These are phyloP conservation scores for Aquilaria agallochum DNA, from an alignment of 441 rosid species.

Conservation along the genomic window DNA sequence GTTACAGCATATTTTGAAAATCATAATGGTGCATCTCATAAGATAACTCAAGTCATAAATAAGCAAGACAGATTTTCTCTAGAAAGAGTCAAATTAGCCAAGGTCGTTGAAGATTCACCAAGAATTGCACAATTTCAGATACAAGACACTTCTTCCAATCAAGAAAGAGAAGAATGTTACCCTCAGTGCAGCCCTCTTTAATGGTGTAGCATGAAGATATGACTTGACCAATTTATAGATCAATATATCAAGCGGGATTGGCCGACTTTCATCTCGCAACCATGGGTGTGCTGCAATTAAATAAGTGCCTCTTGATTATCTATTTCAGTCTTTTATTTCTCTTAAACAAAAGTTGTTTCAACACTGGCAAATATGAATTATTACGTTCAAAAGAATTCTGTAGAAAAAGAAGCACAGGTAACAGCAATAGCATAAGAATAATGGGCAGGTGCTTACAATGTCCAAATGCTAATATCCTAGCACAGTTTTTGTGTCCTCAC, in stretches of 20 bases:
- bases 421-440: too few species aligned
- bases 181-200: constrained; percentile 81
- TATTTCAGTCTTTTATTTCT: background rate
- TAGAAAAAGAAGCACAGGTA: too few species aligned
- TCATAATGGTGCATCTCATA: too few species aligned
- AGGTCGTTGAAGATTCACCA: background rate
- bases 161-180: constrained; percentile 25
- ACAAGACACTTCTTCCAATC: background rate
- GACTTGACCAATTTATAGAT: constrained; percentile 76
- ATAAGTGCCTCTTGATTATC: background rate
- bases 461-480: too few species aligned
- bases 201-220: constrained; percentile 74
- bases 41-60: too few species aligned
- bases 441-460: too few species aligned
- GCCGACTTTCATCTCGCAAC: constrained; percentile 58
- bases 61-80: too few species aligned
- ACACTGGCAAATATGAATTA: background rate
- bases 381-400: background rate
- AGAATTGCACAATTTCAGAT: background rate
- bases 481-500: too few species aligned
- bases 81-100: too few species aligned
- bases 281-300: constrained; percentile 81
- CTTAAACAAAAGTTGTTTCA: background rate
- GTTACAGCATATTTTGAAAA: too few species aligned
- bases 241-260: constrained; percentile 69